Conservation (phyloP, 78 protist genomes). For the Dictyostelium brefeldianum region DNA sequence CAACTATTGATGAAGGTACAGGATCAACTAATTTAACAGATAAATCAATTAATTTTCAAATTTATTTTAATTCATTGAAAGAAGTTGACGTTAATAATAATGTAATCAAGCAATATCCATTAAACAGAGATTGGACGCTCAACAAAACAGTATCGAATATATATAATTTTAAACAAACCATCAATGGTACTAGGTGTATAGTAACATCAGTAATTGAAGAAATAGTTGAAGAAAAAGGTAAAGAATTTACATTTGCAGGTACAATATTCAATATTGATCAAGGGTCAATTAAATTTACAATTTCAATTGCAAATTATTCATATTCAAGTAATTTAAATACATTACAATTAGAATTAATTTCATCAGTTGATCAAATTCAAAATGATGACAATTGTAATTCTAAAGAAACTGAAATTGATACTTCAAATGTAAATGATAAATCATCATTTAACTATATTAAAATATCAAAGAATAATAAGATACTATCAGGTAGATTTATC, state of each 20-base stretch:
- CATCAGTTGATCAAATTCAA: background rate
- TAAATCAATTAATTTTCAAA: slow-evolving; percentile 4
- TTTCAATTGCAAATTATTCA: background rate
- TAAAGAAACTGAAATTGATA: background rate
- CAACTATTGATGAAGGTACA: background rate
- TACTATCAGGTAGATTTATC: background rate
- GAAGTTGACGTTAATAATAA: slow-evolving; percentile 11
- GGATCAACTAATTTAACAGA: background rate
- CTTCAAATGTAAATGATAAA: background rate
- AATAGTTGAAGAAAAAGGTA: background rate
- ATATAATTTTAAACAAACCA: background rate
- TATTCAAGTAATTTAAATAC: slow-evolving; percentile 4
- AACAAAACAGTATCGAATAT: background rate
- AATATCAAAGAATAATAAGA: slow-evolving; percentile 3
- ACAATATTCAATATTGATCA: background rate
- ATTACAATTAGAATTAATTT: background rate
- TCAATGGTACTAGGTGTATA: background rate
- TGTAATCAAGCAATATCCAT: background rate
- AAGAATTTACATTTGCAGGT: background rate
- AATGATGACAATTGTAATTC: background rate
- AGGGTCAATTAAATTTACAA: slow-evolving; percentile 9
- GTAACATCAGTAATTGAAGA: background rate
- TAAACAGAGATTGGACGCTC: background rate
- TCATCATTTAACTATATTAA: background rate
- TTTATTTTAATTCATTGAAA: slow-evolving; percentile 13